These are phyloP conservation scores for Sporopachydermia lactativora DNA, from an alignment of 805 yeast species.

Conservation along the genomic window DNA sequence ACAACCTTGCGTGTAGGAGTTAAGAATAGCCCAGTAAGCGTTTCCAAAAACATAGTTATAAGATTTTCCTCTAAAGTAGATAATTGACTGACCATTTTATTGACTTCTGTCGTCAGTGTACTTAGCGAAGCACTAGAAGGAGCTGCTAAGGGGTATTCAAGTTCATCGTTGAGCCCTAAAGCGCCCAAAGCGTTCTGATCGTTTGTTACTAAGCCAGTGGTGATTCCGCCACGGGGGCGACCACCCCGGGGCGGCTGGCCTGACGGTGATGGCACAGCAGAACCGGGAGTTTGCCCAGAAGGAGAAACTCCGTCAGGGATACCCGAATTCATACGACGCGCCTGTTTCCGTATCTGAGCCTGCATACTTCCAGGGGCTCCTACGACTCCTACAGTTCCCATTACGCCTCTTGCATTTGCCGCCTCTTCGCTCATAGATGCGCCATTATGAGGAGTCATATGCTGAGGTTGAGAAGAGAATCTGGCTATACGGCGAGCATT, in stretches of 20 bases:
- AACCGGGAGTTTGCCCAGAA: not conserved
- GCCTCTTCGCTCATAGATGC: too few relatives aligned
- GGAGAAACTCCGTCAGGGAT: not conserved
- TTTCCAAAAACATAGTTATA: not conserved
- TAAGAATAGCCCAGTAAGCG: not conserved
- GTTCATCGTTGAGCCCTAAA: not conserved
- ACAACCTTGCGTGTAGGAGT: not conserved
- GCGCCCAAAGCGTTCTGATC: not conserved
- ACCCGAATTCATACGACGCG: not conserved
- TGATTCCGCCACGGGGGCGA: not conserved
- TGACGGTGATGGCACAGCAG: not conserved
- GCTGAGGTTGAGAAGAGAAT: not conserved
- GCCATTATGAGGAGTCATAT: not conserved
- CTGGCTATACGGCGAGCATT: not conserved
- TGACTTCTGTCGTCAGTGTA: not conserved
- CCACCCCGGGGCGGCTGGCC: not conserved
- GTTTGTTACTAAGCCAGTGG: not conserved
- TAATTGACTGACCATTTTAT: constrained; percentile 1
- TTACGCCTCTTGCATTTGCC: not conserved
- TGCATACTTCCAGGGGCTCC: not conserved
- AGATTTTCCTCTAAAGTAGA: not conserved
- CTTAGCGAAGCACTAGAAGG: not conserved
- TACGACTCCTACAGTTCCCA: not conserved
- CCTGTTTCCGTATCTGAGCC: not conserved
- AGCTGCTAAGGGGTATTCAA: not conserved